Evolutionary conservation across 371 early-diverging fungal genomes (phyloP).

Genomic region (Mortierella sp.): DNA sequence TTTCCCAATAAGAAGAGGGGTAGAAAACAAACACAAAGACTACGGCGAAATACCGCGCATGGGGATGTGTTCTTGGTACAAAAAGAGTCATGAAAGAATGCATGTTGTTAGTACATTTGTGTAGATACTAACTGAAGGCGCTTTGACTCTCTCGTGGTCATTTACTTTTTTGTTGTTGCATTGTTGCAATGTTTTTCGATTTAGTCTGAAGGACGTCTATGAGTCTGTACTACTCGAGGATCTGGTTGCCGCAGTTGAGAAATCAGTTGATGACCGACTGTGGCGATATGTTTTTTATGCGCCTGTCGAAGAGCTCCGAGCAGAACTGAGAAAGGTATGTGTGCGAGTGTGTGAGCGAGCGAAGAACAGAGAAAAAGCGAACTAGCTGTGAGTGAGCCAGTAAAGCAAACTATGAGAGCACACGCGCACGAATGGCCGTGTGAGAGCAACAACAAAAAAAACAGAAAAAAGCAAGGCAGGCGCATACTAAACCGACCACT

Average conservation of each 20-base stretch:
- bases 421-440: neutral
- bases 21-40: neutral
- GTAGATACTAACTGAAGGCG: neutral
- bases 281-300: conserved; percentile 57
- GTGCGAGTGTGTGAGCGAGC: neutral
- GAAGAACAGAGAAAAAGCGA: neutral
- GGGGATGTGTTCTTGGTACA: neutral
- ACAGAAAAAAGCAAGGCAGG: neutral
- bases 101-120: neutral
- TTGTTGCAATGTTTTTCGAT: neutral
- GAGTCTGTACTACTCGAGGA: conserved; percentile 46
- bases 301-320: conserved; percentile 52
- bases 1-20: neutral
- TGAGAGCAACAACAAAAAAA: neutral
- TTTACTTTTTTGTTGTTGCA: neutral
- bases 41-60: neutral
- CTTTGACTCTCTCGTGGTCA: conserved; percentile 13
- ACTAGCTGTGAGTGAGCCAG: neutral
- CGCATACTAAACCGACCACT: neutral
- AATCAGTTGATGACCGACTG: conserved; percentile 52
- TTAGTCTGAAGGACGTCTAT: conserved; percentile 51
- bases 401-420: neutral
- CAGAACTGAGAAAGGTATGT: conserved; percentile 50
- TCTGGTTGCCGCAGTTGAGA: conserved; percentile 54
- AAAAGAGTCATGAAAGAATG: neutral